phyloP scores from a whole-genome alignment of 345 rosid genomes.

The Capsella bursapastoris region DNA sequence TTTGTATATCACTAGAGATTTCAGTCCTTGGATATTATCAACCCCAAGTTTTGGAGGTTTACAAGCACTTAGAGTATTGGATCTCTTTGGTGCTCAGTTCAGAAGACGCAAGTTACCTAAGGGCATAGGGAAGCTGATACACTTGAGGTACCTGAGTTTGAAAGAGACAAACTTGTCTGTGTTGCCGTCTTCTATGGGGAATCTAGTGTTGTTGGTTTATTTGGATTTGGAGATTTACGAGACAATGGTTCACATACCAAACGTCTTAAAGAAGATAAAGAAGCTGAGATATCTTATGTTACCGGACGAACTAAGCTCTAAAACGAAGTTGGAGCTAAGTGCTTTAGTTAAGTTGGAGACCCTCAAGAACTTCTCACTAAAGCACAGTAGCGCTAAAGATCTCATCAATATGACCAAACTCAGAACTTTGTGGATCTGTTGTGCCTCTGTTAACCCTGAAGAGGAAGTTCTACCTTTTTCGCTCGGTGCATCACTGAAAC shows the following conservation, averaged over 20 bases:
- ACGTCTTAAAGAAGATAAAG: constrained; percentile 35
- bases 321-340: constrained; percentile 22
- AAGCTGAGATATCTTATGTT: constrained; percentile 36
- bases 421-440: constrained; percentile 30
- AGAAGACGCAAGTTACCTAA: constrained; percentile 35
- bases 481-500: constrained; percentile 18
- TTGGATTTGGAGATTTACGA: constrained; percentile 34
- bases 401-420: constrained; percentile 31
- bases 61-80: constrained; percentile 46
- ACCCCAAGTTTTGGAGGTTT: constrained; percentile 28
- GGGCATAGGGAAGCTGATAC: constrained; percentile 48
- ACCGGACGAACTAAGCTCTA: constrained; percentile 23
- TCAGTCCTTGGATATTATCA: constrained; percentile 41
- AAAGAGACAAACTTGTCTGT: constrained; percentile 22
- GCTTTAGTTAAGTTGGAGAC: constrained; percentile 33
- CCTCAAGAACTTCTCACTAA: constrained; percentile 25
- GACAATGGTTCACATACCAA: constrained; percentile 33
- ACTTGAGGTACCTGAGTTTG: constrained; percentile 41
- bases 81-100: constrained; percentile 41
- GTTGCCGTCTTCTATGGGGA: constrained; percentile 38
- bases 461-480: constrained; percentile 17
- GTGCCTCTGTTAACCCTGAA: constrained; percentile 15
- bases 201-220: constrained; percentile 27
- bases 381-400: constrained; percentile 26
- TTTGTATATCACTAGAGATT: constrained; percentile 31